phyloP scores from a whole-genome alignment of 306 rosid species.

The Vigna hirtella region DNA sequence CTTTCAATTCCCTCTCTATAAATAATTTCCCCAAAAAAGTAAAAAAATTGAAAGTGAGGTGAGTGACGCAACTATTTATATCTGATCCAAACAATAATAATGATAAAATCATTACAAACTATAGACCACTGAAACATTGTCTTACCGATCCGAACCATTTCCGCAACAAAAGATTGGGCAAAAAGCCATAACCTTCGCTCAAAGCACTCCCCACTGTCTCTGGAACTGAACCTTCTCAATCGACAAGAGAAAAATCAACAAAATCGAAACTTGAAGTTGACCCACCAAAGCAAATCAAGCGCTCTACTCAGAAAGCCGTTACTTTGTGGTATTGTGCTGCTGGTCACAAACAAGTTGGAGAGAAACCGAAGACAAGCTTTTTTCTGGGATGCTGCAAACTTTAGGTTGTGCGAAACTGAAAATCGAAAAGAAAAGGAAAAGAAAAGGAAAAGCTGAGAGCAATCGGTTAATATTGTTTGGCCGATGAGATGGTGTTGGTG shows the following conservation, averaged over 20 bases:
- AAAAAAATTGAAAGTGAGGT: slow-evolving; percentile 1
- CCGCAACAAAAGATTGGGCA: slow-evolving; percentile 71
- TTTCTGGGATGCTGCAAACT: slow-evolving; percentile 39
- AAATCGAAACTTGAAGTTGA: slow-evolving; percentile 50
- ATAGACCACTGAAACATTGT: slow-evolving; percentile 13
- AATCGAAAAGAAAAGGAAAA: neutral
- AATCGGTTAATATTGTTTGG: slow-evolving; percentile 30
- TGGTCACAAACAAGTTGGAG: slow-evolving; percentile 36
- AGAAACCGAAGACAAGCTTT: slow-evolving; percentile 43
- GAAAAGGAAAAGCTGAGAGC: neutral
- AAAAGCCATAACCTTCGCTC: slow-evolving; percentile 63
- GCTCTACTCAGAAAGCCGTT: slow-evolving; percentile 33
- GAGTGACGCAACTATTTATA: slow-evolving; percentile 23
- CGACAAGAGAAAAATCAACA: slow-evolving; percentile 38
- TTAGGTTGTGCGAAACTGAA: slow-evolving; percentile 40
- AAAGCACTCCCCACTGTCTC: slow-evolving; percentile 41
- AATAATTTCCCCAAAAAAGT: slow-evolving; percentile 14
- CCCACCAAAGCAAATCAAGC: slow-evolving; percentile 51
- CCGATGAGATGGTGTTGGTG: slow-evolving; percentile 26
- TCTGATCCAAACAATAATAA: slow-evolving; percentile 24
- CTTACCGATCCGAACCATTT: slow-evolving; percentile 78
- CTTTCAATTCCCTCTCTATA: neutral
- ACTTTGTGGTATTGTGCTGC: slow-evolving; percentile 32
- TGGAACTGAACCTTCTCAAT: slow-evolving; percentile 20
- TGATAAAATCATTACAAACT: neutral